Evolutionary conservation across 2,329 filamentous ascomycete genomes (phyloP), one percentile per base, ranked within the genome.

Genomic region (Diaporthe nobilis): DNA sequence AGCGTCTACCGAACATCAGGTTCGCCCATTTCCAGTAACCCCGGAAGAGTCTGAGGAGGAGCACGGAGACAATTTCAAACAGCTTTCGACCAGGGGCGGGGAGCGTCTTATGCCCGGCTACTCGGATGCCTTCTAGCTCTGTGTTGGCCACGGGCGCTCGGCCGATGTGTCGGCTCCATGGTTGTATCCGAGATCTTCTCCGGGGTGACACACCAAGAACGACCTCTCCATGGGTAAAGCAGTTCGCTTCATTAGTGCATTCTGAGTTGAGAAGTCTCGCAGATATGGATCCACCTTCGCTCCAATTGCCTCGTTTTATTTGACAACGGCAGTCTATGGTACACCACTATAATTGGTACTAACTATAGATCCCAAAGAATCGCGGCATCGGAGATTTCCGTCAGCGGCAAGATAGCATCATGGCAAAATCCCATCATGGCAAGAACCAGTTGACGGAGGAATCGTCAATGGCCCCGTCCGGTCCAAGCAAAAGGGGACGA

Each of bases 31-130:
- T 7, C 1, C 47, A 9, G 20, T 39, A 20, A 37, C 13, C 8
- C 12, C 12, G 42, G 20, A 53, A 34, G 4, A 67, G 20, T 10
- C 6, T 2, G 15, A 9, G 2, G 22, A 10, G 25, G 25, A 2
- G 8, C 2, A 8, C 60, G 5, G 2, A 2, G 8, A 0, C 15
- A 3, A 2, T 5, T 60, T 15, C 20, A 13, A 9, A 22, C 10
- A 5, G 25, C 17, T 15, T 60, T 31, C 51, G 28, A 2, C 1
- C 20, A 13, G 37, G n/a, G 31, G 25, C 31, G 25, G 20, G 1
- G 25, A 2, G 8, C 10, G 6, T 7, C 47, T 53, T 53, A 31
- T 25, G 10, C 4, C 25, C 25, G 2, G 4, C 7, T 8, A 22
- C 3, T 31, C 15, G 15, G 8, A 28, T 47, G 25, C 1, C 8